phyloP scores from a whole-genome alignment of 805 yeast species.

The Myxozyma geophila region DNA sequence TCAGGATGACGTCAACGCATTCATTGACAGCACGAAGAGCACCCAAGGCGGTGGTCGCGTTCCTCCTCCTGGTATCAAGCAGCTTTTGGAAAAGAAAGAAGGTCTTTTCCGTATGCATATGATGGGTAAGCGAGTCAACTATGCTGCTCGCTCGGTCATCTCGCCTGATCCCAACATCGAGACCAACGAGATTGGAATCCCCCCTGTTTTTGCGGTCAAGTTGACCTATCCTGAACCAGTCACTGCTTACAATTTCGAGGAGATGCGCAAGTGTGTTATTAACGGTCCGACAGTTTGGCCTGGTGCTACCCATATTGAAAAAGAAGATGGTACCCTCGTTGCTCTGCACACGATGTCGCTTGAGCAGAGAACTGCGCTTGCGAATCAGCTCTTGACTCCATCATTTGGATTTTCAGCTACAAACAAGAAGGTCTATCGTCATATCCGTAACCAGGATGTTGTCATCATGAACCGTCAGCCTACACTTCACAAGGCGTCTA shows the following conservation, averaged over 20 bases:
- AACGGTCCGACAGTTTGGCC: constrained; percentile 99
- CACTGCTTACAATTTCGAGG: constrained; percentile 86
- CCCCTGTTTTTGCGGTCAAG: constrained; percentile 96
- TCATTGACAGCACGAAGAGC: constrained; percentile 88
- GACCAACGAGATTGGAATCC: constrained; percentile 97
- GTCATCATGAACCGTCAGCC: constrained; percentile 99
- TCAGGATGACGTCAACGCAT: constrained; percentile 93
- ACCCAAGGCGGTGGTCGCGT: constrained; percentile 69
- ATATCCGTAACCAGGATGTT: constrained; percentile 91
- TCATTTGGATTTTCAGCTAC: constrained; percentile 44
- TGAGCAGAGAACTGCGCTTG: constrained; percentile 94
- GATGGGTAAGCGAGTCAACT: constrained; percentile 99
- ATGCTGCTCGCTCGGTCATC: constrained; percentile 98
- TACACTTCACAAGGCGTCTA: constrained; percentile 96
- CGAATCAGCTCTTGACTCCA: constrained; percentile 93
- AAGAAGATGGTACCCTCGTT: constrained; percentile 87
- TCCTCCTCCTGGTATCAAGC: constrained; percentile 95
- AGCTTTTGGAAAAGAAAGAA: constrained; percentile 96
- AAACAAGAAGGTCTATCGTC: constrained; percentile 93
- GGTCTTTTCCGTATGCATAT: constrained; percentile 97
- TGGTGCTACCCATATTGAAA: constrained; percentile 94
- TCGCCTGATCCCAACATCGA: constrained; percentile 98
- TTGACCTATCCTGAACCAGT: constrained; percentile 98
- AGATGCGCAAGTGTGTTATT: constrained; percentile 89
- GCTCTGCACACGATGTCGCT: constrained; percentile 84